Base-by-base conservation (phyloP, 345 rosid species). In the Cardamine occulta region DNA sequence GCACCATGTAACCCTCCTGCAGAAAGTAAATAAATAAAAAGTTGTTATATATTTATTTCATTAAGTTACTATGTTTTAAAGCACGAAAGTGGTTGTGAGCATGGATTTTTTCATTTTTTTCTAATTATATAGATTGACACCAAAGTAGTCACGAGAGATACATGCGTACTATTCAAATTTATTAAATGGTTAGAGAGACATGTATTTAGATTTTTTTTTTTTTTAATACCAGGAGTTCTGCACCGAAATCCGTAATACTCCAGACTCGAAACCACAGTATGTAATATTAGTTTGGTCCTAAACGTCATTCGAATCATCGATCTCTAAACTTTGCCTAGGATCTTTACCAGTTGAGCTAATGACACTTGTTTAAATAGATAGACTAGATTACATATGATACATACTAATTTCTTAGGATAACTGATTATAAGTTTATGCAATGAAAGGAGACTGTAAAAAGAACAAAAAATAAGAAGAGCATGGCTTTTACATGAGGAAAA, bases 1-100 rank as follows among this genome's bases (percentile, higher is more conserved):
- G 31, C 61, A 94, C 97, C 96, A 94, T 91, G 87, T 85, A 91
- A 3, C 96, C 98, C 47, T 90, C 97, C 98, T 94, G 98, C 89
- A 18, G 76, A 77, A 71, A 86, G 57, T 69, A 86, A 93, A 23
- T 5, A 21, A 37, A 19, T 2, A 59, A 24, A 12, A 12, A 37
- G 2, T 14, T 44, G 18, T 45, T 45, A 45, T 44, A 44, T 44
- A 19, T 51, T 51, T 51, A 35, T 15, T 37, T 32, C 23, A 61
- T 26, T 37, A 12, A 61, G 8, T 37, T 12, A 19, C 17, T 37
- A 37, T 61, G 66, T 11, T 12, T 21, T 12, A 61, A 19, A 61
- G 66, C 26, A 62, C 70, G 19, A 53, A 52, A 54, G 58, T 62
- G 14, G 74, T 62, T 76, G 57, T 15, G 44, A 52, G 42, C 80